Base-by-base conservation (phyloP, 495 filamentous ascomycete species). In the Parmelia sp. region DNA sequence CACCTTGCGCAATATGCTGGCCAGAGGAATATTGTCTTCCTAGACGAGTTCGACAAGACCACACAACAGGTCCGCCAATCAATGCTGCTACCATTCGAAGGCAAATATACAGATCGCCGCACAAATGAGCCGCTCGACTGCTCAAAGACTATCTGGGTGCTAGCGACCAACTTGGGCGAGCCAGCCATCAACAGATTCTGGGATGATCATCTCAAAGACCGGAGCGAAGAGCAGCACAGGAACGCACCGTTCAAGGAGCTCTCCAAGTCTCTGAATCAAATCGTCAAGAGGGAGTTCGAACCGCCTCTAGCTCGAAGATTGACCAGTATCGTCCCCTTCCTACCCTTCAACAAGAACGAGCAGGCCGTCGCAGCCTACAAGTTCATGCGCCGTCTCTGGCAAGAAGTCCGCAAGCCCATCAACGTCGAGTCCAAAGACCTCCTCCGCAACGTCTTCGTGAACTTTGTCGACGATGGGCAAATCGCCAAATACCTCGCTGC, bases 41-140 rank as follows among this genome's bases (percentile, higher is more conserved):
- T 86, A 12, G 83, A 85, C 58, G 82, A 85, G 55, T 84, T 86
- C 44, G 83, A 85, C 36, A 85, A 85, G 70, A 83, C 82, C 21
- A 75, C 68, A 11, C 25, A 71, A 3, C 74, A 76, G 6, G 72
- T 80, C 21, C 74, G 74, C 17, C 65, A 78, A 33, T 69, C 77
- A 31, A 71, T 83, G 45, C 65, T 84, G 0, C 51, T 77, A 35
- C 75, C 75, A 3, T 81, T 84, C 61, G 74, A 81, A 17, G 75
- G 76, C 7, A 67, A 73, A 58, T 82, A 82, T 60, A 63, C 72
- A 23, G 82, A 84, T 61, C 79, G 77, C 25, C 79, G 82, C 21
- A 70, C 69, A 0, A 66, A 67, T 21, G 64, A 70, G 4, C 69
- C 67, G 17, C 64, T 85, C 17, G 75, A 85, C 62, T 85, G 82